phyloP scores from a whole-genome alignment of 805 yeast genomes.

The Naumovozyma castellii region DNA sequence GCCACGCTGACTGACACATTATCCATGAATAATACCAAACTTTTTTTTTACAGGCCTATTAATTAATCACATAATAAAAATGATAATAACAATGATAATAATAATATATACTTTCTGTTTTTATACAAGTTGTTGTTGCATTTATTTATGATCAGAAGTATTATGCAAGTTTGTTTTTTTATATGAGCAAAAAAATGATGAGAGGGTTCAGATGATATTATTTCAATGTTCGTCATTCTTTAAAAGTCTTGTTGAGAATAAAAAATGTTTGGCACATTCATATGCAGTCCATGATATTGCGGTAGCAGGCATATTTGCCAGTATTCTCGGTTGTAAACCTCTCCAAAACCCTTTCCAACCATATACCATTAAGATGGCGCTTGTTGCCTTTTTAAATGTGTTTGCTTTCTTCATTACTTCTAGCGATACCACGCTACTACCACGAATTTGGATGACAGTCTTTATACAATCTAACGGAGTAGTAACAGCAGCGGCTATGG shows the following conservation, averaged over 20 bases:
- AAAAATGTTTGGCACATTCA: constrained; percentile 79
- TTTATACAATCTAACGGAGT: constrained; percentile 93
- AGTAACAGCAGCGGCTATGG: constrained; percentile 90
- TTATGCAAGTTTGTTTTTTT: no score
- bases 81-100: no score
- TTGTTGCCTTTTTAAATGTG: constrained; percentile 68
- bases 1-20: no score
- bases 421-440: constrained; percentile 37
- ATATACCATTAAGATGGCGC: constrained; percentile 50
- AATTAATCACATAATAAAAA: no score
- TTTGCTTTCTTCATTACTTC: constrained; percentile 39
- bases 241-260: constrained; percentile 6
- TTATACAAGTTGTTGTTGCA: background rate
- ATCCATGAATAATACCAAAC: no score
- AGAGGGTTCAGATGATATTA: no score
- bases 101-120: background rate
- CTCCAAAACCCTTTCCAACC: constrained; percentile 65
- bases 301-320: constrained; percentile 93
- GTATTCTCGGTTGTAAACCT: constrained; percentile 84
- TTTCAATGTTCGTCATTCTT: background rate
- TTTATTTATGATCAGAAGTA: background rate
- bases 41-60: no score
- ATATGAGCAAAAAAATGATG: background rate
- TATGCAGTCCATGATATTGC: constrained; percentile 98
- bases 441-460: constrained; percentile 82